Evolutionary conservation across 192 early-diverging fungal genomes (phyloP).

Genomic region (Coemansia sp.): DNA sequence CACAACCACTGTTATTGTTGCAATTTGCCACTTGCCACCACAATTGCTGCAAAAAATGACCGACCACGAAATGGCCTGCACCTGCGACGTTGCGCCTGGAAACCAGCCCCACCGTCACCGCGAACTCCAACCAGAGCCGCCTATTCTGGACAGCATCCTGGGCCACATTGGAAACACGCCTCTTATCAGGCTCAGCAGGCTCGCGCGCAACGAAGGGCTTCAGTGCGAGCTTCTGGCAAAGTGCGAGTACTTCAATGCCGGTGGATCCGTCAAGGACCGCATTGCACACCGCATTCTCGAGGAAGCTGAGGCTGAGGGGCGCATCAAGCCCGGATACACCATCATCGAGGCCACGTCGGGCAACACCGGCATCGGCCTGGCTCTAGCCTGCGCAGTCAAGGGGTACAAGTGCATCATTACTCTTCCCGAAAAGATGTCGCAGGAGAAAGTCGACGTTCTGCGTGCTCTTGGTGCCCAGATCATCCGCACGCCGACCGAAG

Average conservation of each 20-base stretch:
- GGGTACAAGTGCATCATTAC: conserved; percentile 98
- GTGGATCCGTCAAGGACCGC: conserved; percentile 98
- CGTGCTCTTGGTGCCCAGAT: conserved; percentile 98
- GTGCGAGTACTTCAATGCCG: conserved; percentile 99
- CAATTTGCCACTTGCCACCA: too few relatives aligned
- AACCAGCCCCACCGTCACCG: conserved; percentile 48
- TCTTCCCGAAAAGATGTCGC: conserved; percentile 98
- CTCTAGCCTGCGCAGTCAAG: conserved; percentile 96
- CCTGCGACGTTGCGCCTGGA: conserved; percentile 46
- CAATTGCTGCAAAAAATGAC: conserved; percentile 20
- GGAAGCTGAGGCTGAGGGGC: conserved; percentile 89
- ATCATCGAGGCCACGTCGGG: conserved; percentile 99
- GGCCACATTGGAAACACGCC: conserved; percentile 98
- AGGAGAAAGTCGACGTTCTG: conserved; percentile 99
- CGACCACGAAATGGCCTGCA: conserved; percentile 52
- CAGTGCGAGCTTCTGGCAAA: conserved; percentile 96
- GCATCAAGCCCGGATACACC: conserved; percentile 87
- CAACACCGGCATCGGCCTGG: conserved; percentile 99
- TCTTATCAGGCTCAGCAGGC: conserved; percentile 85
- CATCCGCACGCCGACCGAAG: conserved; percentile 98
- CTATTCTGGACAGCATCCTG: conserved; percentile 84
- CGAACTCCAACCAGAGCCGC: conserved; percentile 64
- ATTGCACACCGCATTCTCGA: conserved; percentile 97
- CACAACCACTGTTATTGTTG: not conserved
- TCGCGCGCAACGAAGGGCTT: conserved; percentile 82